These are phyloP conservation scores for Candida quercuum DNA, from an alignment of 805 yeast genomes.

Conservation along the genomic window DNA sequence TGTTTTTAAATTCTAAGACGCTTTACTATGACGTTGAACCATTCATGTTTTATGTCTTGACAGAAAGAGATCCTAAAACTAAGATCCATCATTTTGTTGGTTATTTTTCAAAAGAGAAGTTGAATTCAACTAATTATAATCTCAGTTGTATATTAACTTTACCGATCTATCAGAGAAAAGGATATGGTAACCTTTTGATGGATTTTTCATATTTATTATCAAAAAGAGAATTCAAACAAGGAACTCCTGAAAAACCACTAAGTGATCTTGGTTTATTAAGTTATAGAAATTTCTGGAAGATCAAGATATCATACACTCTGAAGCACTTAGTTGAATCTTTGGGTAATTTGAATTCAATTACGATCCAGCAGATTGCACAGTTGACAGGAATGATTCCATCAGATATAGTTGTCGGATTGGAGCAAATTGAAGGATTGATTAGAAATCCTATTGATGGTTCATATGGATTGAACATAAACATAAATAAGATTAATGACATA, in stretches of 20 bases:
- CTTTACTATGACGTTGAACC: slow-evolving; percentile 95
- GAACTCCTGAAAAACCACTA: slow-evolving; percentile 94
- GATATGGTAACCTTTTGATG: slow-evolving; percentile 84
- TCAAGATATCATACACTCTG: slow-evolving; percentile 45
- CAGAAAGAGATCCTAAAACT: slow-evolving; percentile 49
- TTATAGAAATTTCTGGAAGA: slow-evolving; percentile 83
- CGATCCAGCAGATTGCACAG: slow-evolving; percentile 58
- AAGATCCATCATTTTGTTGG: slow-evolving; percentile 78
- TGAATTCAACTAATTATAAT: slow-evolving; percentile 71
- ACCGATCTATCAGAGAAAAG: slow-evolving; percentile 82
- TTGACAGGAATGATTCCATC: slow-evolving; percentile 82
- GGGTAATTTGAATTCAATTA: slow-evolving; percentile 24
- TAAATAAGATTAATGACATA: slow-evolving; percentile 34
- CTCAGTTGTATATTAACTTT: slow-evolving; percentile 87
- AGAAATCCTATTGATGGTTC: slow-evolving; percentile 36
- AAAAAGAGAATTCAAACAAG: slow-evolving; percentile 67
- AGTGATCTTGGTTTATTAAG: slow-evolving; percentile 82
- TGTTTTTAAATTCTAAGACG: slow-evolving; percentile 87
- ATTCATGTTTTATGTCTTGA: slow-evolving; percentile 80
- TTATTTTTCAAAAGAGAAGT: slow-evolving; percentile 83
- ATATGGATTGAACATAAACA: slow-evolving; percentile 52
- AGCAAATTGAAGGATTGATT: slow-evolving; percentile 60
- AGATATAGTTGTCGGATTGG: slow-evolving; percentile 84
- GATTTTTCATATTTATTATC: slow-evolving; percentile 84
- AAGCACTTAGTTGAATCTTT: slow-evolving; percentile 9